Percentiles rank a stretch among this genome's conserved stretches.
Conservation (phyloP, 129 eudicot species). For the Centrapalus pauciflorus region DNA sequence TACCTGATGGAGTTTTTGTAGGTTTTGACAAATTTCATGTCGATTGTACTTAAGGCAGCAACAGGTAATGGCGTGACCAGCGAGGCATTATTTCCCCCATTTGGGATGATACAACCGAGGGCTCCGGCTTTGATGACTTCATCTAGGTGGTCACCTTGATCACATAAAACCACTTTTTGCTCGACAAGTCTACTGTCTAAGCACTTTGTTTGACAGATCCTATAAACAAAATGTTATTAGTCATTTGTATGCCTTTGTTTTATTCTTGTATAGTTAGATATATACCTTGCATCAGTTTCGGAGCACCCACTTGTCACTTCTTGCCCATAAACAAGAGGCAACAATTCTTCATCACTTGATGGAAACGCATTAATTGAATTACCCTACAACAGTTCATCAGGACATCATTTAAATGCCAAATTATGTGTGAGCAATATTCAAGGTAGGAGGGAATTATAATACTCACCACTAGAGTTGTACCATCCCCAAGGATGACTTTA, state of each 20-base stretch:
- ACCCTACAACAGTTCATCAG: conserved; percentile 28
- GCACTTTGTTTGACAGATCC: background rate
- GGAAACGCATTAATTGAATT: conserved; percentile 27
- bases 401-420: background rate
- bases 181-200: background rate
- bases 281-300: conserved; percentile 18
- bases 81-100: background rate
- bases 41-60: background rate
- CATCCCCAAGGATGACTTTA: conserved; percentile 25
- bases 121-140: background rate
- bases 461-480: conserved; percentile 26
- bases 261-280: no score
- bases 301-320: conserved; percentile 20
- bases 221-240: background rate
- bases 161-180: conserved; percentile 9
- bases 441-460: background rate
- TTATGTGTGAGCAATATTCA: no score
- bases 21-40: background rate
- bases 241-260: background rate
- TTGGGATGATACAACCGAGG: background rate
- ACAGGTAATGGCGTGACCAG: background rate
- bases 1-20: conserved; percentile 10
- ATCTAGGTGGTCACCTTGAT: background rate
- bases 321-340: conserved; percentile 33
- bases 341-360: conserved; percentile 14